Evolutionary conservation across 2,329 filamentous ascomycete genomes (phyloP).

Genomic region (Diaporthe helianthi): DNA sequence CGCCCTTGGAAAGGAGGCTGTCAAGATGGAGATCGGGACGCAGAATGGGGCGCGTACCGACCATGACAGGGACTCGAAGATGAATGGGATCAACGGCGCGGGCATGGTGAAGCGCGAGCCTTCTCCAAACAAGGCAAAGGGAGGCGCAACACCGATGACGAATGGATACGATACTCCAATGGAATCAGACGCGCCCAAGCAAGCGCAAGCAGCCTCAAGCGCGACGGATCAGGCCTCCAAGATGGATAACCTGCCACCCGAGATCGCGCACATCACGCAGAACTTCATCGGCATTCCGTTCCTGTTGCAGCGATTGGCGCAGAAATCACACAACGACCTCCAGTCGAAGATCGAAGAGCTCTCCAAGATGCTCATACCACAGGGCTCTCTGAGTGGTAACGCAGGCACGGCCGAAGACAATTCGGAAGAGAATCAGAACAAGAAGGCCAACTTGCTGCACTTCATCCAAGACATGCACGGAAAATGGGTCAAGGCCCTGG

Average conservation of each 20-base stretch:
- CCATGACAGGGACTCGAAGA: slow-evolving; percentile 58
- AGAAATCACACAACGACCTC: slow-evolving; percentile 82
- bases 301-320: slow-evolving; percentile 79
- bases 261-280: slow-evolving; percentile 74
- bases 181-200: slow-evolving; percentile 38
- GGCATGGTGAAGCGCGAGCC: slow-evolving; percentile 39
- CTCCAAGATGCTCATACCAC: slow-evolving; percentile 69
- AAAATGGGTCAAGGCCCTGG: slow-evolving; percentile 91
- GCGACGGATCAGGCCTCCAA: slow-evolving; percentile 44
- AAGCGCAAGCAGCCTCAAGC: slow-evolving; percentile 37
- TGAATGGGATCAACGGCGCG: slow-evolving; percentile 54
- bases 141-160: slow-evolving; percentile 41
- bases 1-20: slow-evolving; percentile 32
- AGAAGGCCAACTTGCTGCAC: slow-evolving; percentile 77
- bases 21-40: slow-evolving; percentile 50
- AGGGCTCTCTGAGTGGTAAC: slow-evolving; percentile 57
- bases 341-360: slow-evolving; percentile 73
- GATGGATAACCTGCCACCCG: slow-evolving; percentile 66
- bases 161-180: slow-evolving; percentile 41
- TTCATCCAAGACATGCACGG: slow-evolving; percentile 82
- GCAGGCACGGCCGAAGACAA: slow-evolving; percentile 58
- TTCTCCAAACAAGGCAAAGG: slow-evolving; percentile 46
- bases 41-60: slow-evolving; percentile 61
- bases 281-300: slow-evolving; percentile 79
- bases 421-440: slow-evolving; percentile 71